Base-by-base conservation (phyloP, 139 green algal genomes). In the Tetratostichococcus sp. region DNA sequence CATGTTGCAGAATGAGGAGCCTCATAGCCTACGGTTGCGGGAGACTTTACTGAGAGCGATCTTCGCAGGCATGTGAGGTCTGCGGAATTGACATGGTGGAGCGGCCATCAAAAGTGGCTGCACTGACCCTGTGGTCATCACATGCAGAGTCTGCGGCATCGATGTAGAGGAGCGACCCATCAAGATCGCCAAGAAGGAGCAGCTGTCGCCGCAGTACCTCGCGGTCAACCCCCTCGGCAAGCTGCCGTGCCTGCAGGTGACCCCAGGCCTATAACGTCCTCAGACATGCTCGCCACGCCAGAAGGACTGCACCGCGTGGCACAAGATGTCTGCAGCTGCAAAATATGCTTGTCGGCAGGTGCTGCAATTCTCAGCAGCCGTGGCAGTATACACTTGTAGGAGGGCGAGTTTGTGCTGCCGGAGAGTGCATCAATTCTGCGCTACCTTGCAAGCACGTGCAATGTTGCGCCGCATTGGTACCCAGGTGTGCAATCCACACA, bases 141-240 rank as follows among this genome's bases (percentile, higher is more conserved):
- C 11, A 11, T 34, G 5, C 26, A 68, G 62, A 26, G 62, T 68
- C 4, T 35, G 28, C 26, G 28, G 28, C 28, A 35, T 68, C 28
- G 28, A 32, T 3, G 62, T 68, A 21, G 28, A 68, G 62, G 62
- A 68, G 62, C 62, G 28, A 5, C 22, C 30, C 3, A 26, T 68
- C 5, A 32, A 68, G 26, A 68, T 68, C 62, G 28, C 11, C 4
- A 68, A 32, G 28, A 68, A 68, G 62, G 62, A 68, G n/a, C 62
- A 68, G 62, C 50, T n/a, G 50, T 62, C 50, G 50, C 50, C 50
- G 19, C 17, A 62, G 4, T 62, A 62, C 50, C 62, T 68, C 8
- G 62, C 62, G 28, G 62, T 68, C 62, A 68, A 68, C n/a, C 62
- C 62, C 11, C 62, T 68, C 22, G 62, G 62, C 26, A 68, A 68